Evolutionary conservation across 1,284 basidiomycete genomes (phyloP).

Genomic region (Phylloboletellus chloephorus): DNA sequence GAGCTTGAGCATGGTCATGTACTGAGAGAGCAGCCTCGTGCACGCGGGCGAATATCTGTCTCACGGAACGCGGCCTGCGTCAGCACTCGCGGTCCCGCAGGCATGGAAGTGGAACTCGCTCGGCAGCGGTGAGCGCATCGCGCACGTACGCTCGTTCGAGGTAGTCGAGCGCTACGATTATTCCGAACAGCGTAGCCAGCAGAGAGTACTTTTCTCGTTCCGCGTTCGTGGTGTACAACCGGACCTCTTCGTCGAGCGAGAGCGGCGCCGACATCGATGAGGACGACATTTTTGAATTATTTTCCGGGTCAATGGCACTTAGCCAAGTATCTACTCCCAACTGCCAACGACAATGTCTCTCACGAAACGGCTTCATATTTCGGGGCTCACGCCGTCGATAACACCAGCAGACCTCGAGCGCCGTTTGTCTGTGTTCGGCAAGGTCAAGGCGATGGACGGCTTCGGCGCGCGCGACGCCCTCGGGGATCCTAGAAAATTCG

Average conservation of each 20-base stretch:
- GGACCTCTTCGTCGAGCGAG: slow-evolving; percentile 85
- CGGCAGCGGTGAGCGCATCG: slow-evolving; percentile 83
- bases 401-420: slow-evolving; percentile 51
- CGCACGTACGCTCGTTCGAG: slow-evolving; percentile 94
- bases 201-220: slow-evolving; percentile 89
- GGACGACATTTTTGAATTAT: not conserved
- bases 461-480: slow-evolving; percentile 59
- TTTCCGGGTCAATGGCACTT: slow-evolving; percentile 6
- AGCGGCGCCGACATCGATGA: slow-evolving; percentile 32
- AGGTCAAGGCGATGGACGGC: slow-evolving; percentile 61
- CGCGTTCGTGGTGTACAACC: slow-evolving; percentile 82
- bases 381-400: slow-evolving; percentile 65
- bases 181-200: slow-evolving; percentile 86
- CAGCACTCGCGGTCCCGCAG: slow-evolving; percentile 2
- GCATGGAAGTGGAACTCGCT: slow-evolving; percentile 53
- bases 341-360: slow-evolving; percentile 21
- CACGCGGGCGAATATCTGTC: slow-evolving; percentile 95
- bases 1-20: slow-evolving; percentile 94
- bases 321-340: slow-evolving; percentile 7
- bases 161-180: slow-evolving; percentile 89
- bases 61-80: slow-evolving; percentile 22
- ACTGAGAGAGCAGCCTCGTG: slow-evolving; percentile 86
- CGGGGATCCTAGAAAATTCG: slow-evolving; percentile 64
- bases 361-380: slow-evolving; percentile 66
- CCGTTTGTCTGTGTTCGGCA: slow-evolving; percentile 62